Percentiles rank a stretch among this genome's conserved stretches.
Conservation (phyloP, 2,329 filamentous ascomycete genomes). For the Sclerotinia borealis region DNA sequence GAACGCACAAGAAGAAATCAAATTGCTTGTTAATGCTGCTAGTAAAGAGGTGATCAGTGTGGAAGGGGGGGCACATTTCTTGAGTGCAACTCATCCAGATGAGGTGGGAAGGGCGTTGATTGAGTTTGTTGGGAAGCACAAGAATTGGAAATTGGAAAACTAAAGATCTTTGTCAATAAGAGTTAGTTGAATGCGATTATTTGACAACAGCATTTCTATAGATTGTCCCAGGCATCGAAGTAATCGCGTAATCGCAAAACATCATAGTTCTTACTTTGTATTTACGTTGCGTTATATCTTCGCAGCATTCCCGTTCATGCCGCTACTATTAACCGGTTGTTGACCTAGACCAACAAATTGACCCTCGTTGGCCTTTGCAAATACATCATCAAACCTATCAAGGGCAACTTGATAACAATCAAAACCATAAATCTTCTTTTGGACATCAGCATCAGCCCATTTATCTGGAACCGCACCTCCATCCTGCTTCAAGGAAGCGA, state of each 20-base stretch:
- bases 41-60: slow-evolving; percentile 41
- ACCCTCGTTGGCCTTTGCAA: neutral
- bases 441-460: slow-evolving; percentile 65
- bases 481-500: slow-evolving; percentile 43
- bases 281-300: neutral
- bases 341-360: neutral
- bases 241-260: neutral
- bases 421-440: slow-evolving; percentile 52
- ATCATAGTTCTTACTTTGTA: neutral
- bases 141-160: neutral
- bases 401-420: slow-evolving; percentile 14
- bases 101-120: slow-evolving; percentile 17
- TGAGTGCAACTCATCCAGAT: slow-evolving; percentile 35
- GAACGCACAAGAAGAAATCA: slow-evolving; percentile 43
- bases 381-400: slow-evolving; percentile 13
- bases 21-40: slow-evolving; percentile 42
- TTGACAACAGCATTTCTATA: neutral
- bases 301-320: neutral
- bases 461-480: slow-evolving; percentile 53
- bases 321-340: neutral
- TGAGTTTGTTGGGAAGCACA: slow-evolving; percentile 11
- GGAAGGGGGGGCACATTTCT: slow-evolving; percentile 43
- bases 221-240: no score
- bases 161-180: neutral
- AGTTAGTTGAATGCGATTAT: no score